Base-by-base conservation (phyloP, 192 early-diverging fungal genomes). In the Chytriomyces hyalinus region DNA sequence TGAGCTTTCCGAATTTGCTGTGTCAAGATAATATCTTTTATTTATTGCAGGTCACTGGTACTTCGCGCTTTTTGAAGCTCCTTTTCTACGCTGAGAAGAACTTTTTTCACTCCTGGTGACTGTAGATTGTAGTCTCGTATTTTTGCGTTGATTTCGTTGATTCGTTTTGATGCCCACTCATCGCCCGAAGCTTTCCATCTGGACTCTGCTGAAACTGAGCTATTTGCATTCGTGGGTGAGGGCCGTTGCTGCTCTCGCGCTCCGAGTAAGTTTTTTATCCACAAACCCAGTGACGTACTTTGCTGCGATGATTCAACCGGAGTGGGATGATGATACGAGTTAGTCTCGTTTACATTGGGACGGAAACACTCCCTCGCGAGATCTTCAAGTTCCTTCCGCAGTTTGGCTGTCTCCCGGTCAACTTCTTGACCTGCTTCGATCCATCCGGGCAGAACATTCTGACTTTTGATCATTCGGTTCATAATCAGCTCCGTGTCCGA, bases 391-490 rank as follows among this genome's bases (percentile, higher is more conserved):
- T 85, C 84, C 22, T 53, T 70, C 46, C 77, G 70, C 46, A 85
- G 47, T 49, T 68, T 79, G 22, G 10, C 65, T 3, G 65, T 80
- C 28, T 85, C 84, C 44, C 50, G 74, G 26, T 82, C 80, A 47
- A 84, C 75, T 9, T 84, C 82, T 50, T 80, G 68, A 10, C 62
- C 73, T 26, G 73, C 15, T 47, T 81, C 81, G 8, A 85, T 65
- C 80, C 82, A 85, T 13, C 46, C 67, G 4, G 82, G 82, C 15
- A 67, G 59, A 62, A 76, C 51, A 15, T 83, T 83, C 72, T 85
- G 84, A 13, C 76, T 36, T 71, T 83, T 84, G 43, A 84, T 11
- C 65, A 84, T 78, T 11, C 73, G 62, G 65, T 85, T 80, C 80
- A 85, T 75, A 49, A 80, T 71, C 15, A 77, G 62, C 45, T 81